Evolutionary conservation across 176 grass and related monocot genomes (phyloP).

Genomic region (Triticum turgidum): DNA sequence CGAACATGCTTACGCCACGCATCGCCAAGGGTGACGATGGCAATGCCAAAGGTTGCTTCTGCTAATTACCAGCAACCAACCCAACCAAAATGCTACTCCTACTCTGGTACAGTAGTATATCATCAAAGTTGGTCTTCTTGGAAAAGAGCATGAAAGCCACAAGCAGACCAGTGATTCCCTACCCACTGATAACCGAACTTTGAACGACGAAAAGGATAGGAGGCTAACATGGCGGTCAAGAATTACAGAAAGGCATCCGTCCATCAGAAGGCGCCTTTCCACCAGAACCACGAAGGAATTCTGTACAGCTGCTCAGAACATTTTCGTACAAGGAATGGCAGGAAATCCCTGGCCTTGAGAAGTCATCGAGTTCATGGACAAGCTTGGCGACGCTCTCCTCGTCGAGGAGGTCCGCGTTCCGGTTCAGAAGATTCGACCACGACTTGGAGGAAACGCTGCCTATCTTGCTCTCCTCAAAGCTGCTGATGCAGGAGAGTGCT

Average conservation of each 20-base stretch:
- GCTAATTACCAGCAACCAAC: not conserved
- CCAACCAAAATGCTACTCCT: not conserved
- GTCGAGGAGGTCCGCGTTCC: slow-evolving; percentile 42
- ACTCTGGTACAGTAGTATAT: too few species aligned
- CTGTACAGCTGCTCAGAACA: slow-evolving; percentile 58
- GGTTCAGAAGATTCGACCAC: slow-evolving; percentile 69
- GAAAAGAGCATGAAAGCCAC: not conserved
- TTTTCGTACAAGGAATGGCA: slow-evolving; percentile 48
- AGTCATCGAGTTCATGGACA: slow-evolving; percentile 40
- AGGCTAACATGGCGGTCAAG: slow-evolving; percentile 2
- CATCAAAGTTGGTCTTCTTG: not conserved
- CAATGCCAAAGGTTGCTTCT: not conserved
- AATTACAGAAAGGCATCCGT: slow-evolving; percentile 7
- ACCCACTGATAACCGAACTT: not conserved
- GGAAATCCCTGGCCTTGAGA: slow-evolving; percentile 31
- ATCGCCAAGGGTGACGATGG: not conserved
- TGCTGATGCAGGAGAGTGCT: slow-evolving; percentile 55
- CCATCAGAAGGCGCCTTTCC: not conserved
- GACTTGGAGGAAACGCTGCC: slow-evolving; percentile 48
- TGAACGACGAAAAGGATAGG: not conserved
- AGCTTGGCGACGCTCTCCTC: slow-evolving; percentile 49
- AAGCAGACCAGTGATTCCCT: not conserved
- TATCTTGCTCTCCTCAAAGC: slow-evolving; percentile 60
- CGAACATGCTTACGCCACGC: not conserved
- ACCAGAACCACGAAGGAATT: slow-evolving; percentile 45